Conservation (phyloP, 202 grass and related monocot genomes). For the Saccharum hybrid region DNA sequence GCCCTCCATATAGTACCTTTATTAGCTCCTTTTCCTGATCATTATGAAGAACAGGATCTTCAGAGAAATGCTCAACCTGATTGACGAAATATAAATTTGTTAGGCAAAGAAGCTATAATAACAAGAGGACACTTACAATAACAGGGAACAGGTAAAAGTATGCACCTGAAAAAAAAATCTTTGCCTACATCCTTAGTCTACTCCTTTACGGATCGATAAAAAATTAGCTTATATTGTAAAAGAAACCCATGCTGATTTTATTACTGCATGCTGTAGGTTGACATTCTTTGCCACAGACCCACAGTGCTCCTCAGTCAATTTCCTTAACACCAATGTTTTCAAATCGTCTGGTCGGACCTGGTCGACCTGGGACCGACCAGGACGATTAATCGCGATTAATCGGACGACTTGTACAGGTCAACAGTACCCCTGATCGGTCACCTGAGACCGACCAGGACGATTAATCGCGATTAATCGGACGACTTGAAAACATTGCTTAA, state of each 20-base stretch:
- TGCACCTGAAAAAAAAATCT: neutral
- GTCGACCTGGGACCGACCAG: too few species aligned
- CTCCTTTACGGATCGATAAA: neutral
- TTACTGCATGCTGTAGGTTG: neutral
- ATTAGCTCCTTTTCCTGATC: conserved; percentile 68
- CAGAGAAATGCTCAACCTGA: conserved; percentile 76
- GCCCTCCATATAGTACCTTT: conserved; percentile 57
- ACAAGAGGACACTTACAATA: conserved; percentile 25
- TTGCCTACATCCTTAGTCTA: conserved; percentile 8
- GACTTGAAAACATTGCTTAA: too few species aligned
- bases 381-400: too few species aligned
- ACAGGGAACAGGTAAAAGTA: conserved; percentile 19
- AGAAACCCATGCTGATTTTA: neutral
- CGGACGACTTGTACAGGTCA: too few species aligned
- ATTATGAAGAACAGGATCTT: conserved; percentile 50
- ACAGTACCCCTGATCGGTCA: too few species aligned
- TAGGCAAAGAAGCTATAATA: conserved; percentile 12
- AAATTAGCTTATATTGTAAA: neutral
- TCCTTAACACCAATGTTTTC: too few species aligned
- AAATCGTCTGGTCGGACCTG: too few species aligned
- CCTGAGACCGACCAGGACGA: too few species aligned
- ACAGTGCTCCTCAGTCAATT: conserved; percentile 7
- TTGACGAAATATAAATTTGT: conserved; percentile 10
- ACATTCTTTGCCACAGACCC: neutral
- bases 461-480: too few species aligned